phyloP scores from a whole-genome alignment of 176 grass and related monocot genomes.

The Avena atlantica region DNA sequence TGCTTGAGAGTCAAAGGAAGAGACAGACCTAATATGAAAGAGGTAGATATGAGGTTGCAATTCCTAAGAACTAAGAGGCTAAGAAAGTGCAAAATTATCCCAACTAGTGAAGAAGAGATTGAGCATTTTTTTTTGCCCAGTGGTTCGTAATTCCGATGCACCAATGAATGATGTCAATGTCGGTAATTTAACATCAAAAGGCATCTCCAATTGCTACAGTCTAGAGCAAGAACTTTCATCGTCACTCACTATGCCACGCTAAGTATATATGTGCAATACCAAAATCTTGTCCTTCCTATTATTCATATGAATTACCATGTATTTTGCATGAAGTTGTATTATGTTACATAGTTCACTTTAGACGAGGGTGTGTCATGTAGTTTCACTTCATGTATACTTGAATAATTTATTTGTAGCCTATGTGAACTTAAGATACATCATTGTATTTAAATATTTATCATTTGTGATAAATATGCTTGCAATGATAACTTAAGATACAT shows the following conservation, averaged over 20 bases:
- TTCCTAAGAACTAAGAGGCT: not conserved
- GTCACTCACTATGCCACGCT: not conserved
- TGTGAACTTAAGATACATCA: not conserved
- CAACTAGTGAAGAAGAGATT: not conserved
- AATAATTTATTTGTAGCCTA: not conserved
- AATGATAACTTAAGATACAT: no score
- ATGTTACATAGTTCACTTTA: not conserved
- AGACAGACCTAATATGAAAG: not conserved
- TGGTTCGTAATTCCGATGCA: not conserved
- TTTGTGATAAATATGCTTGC: not conserved
- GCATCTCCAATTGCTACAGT: not conserved
- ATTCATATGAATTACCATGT: not conserved
- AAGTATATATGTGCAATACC: not conserved
- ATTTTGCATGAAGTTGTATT: not conserved
- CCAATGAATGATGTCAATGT: not conserved
- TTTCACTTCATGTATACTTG: not conserved
- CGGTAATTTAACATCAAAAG: not conserved
- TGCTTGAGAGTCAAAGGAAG: not conserved
- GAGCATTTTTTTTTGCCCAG: not conserved
- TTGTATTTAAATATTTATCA: not conserved
- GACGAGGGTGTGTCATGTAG: not conserved
- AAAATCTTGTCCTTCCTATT: not conserved
- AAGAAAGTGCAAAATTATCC: not conserved
- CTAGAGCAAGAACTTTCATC: slow-evolving; percentile 40
- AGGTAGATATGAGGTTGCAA: not conserved